Evolutionary conservation across 2,329 filamentous ascomycete species (phyloP), one percentile per base, ranked within the genome.

Genomic region (Tolypocladium nubicola): DNA sequence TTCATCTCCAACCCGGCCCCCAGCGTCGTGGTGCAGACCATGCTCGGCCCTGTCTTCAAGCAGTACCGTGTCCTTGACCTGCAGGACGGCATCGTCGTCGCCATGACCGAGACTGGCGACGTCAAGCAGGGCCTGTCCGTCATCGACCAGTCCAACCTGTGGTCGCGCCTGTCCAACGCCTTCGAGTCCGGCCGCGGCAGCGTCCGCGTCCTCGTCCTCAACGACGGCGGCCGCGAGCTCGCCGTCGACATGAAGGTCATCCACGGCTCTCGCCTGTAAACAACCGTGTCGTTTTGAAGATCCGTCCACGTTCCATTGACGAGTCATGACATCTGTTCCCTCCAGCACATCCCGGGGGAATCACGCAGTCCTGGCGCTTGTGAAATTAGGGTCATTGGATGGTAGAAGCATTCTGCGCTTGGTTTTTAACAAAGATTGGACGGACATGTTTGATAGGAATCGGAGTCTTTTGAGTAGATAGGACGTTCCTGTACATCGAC

Each of bases 11-110:
- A 96, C 88, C 94, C 94, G 64, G 90, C 89, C 65, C 93, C 93
- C 67, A 96, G 90, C 67, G 94, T 99, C 61, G 86, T 97, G 63
- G 93, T 99, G 70, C 94, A 99, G 88, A 97, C 93, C 80, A 97
- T 99, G 91, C 89, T 96, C 66, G 94, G 93, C 68, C 94, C 94
- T 63, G 86, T 97, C 80, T 97, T 97, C 90, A 97, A 97, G 90
- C 94, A 97, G 84, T 99, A 99, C 88, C 92, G 94, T 71, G 93
- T 99, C 73, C 88, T 99, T 62, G 94, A 99, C 81, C 88, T 99
- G 66, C 87, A 91, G 75, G 89, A 96, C 65, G 92, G 83, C 67
- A 68, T 86, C 68, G 77, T 99, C 71, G 90, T 95, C 65, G 92
- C 92, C 81, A 97, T 99, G 92, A 99, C 94, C 73, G 94, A 99